Evolutionary conservation across 2,329 filamentous ascomycete species (phyloP).

Genomic region (Hypoxylon sp.): DNA sequence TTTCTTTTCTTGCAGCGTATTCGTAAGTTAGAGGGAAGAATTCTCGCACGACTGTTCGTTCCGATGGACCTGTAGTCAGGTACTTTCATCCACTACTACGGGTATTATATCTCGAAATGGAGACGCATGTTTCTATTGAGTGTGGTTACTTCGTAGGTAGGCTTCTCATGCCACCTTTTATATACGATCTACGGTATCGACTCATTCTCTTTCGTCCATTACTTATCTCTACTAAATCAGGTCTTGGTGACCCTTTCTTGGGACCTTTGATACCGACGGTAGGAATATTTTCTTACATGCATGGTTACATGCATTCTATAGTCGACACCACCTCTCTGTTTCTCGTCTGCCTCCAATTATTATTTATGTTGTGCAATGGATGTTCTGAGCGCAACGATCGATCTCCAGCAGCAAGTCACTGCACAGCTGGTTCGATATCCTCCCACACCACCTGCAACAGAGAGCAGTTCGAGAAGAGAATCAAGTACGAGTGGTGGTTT

Average conservation of each 20-base stretch:
- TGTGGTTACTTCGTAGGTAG: constrained; percentile 7
- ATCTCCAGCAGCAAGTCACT: constrained; percentile 36
- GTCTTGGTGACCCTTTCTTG: constrained; percentile 19
- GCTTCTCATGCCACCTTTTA: constrained; percentile 11
- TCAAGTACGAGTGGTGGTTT: constrained; percentile 52
- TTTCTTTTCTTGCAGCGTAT: constrained; percentile 23
- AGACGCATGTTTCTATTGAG: constrained; percentile 14
- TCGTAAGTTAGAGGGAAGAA: constrained; percentile 24
- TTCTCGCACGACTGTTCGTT: constrained; percentile 18
- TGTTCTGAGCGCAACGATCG: constrained; percentile 10
- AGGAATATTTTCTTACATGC: constrained; percentile 31
- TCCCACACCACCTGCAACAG: constrained; percentile 58
- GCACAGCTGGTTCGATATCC: constrained; percentile 50
- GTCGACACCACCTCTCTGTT: constrained; percentile 18
- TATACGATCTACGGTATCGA: constrained; percentile 5
- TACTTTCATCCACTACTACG: constrained; percentile 25
- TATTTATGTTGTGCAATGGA: constrained; percentile 27
- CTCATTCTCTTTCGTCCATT: neutral
- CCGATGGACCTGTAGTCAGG: constrained; percentile 29
- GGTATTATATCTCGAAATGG: constrained; percentile 20
- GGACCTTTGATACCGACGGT: neutral
- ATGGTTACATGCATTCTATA: constrained; percentile 31
- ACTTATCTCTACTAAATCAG: constrained; percentile 11
- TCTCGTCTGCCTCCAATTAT: constrained; percentile 6
- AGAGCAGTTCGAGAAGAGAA: constrained; percentile 55